These are phyloP conservation scores for Pulicaria dysenterica DNA, from an alignment of 129 eudicot genomes.

Conservation along the genomic window DNA sequence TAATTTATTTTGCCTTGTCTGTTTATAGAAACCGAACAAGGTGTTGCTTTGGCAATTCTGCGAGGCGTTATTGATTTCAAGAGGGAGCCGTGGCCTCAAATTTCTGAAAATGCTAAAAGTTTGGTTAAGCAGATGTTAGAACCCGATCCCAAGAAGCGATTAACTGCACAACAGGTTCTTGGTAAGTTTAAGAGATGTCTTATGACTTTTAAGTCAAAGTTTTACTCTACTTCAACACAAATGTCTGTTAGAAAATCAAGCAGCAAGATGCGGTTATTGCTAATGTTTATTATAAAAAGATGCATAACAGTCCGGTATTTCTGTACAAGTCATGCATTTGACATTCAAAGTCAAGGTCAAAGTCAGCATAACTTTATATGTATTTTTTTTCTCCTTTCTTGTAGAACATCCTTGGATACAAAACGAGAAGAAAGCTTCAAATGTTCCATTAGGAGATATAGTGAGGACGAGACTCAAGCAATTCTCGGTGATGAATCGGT, in stretches of 20 bases:
- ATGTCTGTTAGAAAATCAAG: neutral
- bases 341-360: constrained; percentile 19
- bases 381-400: constrained; percentile 15
- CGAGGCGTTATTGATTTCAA: constrained; percentile 88
- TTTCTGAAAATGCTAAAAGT: constrained; percentile 85
- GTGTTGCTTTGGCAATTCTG: constrained; percentile 93
- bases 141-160: constrained; percentile 80
- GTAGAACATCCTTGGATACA: constrained; percentile 96
- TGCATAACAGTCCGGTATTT: neutral
- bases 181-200: constrained; percentile 52
- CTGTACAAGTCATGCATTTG: neutral
- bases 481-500: constrained; percentile 87
- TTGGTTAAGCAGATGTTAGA: constrained; percentile 92
- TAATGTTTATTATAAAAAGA: neutral
- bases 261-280: neutral
- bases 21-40: constrained; percentile 87
- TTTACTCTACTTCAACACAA: neutral
- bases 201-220: constrained; percentile 14
- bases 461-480: constrained; percentile 94
- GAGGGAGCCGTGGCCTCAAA: constrained; percentile 98
- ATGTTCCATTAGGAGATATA: constrained; percentile 95
- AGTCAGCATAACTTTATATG: neutral
- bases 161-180: constrained; percentile 94
- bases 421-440: constrained; percentile 88
- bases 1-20: neutral